Percentiles rank a stretch among this genome's conserved stretches.
These are phyloP conservation scores for Pestalotiopsis sp. DNA, from an alignment of 2,329 filamentous ascomycete genomes.

Conservation along the genomic window DNA sequence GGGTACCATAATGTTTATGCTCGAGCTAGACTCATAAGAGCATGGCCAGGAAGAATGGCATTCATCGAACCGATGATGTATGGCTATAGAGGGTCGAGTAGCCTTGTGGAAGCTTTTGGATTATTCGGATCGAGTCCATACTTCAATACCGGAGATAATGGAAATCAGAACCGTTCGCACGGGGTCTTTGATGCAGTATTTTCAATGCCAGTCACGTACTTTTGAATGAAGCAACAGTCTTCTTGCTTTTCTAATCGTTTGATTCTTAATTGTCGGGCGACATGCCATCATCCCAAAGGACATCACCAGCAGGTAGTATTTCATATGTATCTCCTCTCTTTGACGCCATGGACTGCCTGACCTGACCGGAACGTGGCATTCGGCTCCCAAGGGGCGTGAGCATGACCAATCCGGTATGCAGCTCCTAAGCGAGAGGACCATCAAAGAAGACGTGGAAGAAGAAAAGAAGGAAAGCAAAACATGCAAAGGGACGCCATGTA, in stretches of 20 bases:
- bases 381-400: background rate
- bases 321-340: background rate
- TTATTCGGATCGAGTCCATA: no score
- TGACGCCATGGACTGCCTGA: background rate
- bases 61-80: no score
- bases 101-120: no score
- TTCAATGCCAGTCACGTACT: no score
- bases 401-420: background rate
- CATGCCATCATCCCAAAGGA: background rate
- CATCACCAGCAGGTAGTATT: background rate
- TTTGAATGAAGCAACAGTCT: background rate
- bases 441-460: background rate
- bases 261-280: background rate
- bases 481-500: background rate
- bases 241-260: background rate
- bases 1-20: no score
- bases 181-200: no score
- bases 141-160: no score
- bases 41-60: no score
- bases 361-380: background rate
- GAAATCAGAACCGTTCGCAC: no score
- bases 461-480: background rate
- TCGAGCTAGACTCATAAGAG: no score
- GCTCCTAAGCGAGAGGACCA: background rate
- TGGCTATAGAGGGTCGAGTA: no score